Evolutionary conservation across 2,329 filamentous ascomycete species (phyloP), one percentile per base, ranked within the genome.

Genomic region (Penicillium sp.): DNA sequence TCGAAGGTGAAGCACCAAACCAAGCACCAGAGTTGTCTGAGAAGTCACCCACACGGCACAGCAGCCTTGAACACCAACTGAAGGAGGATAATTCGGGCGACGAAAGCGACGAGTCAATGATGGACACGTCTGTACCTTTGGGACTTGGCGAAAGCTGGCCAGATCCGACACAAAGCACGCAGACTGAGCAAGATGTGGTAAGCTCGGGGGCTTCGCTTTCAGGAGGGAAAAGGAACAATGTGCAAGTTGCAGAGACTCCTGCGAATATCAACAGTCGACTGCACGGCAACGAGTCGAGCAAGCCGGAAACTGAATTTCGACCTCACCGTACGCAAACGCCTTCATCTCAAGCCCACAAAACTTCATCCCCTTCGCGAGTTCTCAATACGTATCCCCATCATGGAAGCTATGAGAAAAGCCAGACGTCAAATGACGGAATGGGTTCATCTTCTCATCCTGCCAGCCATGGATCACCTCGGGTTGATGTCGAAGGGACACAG

Each of bases 201-300:
- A 67, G 64, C 44, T 65, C 66, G 3, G 58, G 49, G 4, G 57
- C 54, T 26, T 60, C 60, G 4, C 62, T 64, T 26, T 57, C 64
- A 33, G 52, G 31, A n/a, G 39, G 43, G 28, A 47, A 47, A 38
- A 42, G 23, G 16, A 58, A 58, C 3, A 54, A 59, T 29, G 54
- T 72, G n/a, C 70, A 73, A 55, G 69, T 73, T 18, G 44, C 58
- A 6, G 65, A 71, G 18, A 73, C 68, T 16, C 69, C 67, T 49
- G 47, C 54, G 10, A 45, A 49, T 10, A 48, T 53, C 24, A 49
- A 54, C n/a, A 53, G 45, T 47, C 57, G 45, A 8, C 36, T 49
- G 7, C 56, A 45, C 15, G 23, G 45, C 18, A 34, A 43, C 10
- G 49, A 38, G 2, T 15, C 28, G 10, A 36, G 42, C n/a, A 54